Base-by-base conservation (phyloP, 176 grass and related monocot species). In the Aegilops sharonensis region DNA sequence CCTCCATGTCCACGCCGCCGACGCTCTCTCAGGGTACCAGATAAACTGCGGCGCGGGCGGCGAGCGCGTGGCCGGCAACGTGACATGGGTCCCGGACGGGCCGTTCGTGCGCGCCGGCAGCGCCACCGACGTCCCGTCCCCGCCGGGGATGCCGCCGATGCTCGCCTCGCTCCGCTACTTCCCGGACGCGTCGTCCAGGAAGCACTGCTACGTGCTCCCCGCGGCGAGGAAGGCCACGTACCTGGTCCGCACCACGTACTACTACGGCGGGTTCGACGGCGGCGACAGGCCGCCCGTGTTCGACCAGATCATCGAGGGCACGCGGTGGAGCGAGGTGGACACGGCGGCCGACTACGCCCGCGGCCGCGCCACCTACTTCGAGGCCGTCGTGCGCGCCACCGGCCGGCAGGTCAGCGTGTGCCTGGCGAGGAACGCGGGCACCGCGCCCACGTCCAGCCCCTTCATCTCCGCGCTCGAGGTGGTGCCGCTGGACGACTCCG, bases 381-480 rank as follows among this genome's bases (percentile, higher is more conserved):
- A 98, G 85, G 86, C 88, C 80, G 79, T 87, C 7, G 85, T 92
- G 34, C 81, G 23, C 30, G 65, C 94, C 9, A 62, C 83, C 0
- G 89, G 92, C 6, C 90, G 30, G 77, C 54, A 25, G 32, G 4
- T 99, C 67, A 99, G 92, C 75, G 83, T 96, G 15, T 99, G 97
- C 87, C 63, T 99, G 48, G 90, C 94, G 8, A 47, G 94, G 83
- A 94, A 83, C 67, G 54, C 14, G 71, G 83, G 78, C 72, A 99
- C 90, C 20, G 37, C 14, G 39, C 65, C 92, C 7, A 90, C 83
- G 21, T 87, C 92, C 11, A 96, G 92, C 81, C 94, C 94, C 1
- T 99, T 99, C 86, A 96, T 99, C 86, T 93, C 90, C 20, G 90
- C 97, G 84, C 89, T 99, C 3, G 97, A 99, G 86, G 84, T 99